Evolutionary conservation across 202 grass and related monocot genomes (phyloP).

Genomic region (Zizania palustris): DNA sequence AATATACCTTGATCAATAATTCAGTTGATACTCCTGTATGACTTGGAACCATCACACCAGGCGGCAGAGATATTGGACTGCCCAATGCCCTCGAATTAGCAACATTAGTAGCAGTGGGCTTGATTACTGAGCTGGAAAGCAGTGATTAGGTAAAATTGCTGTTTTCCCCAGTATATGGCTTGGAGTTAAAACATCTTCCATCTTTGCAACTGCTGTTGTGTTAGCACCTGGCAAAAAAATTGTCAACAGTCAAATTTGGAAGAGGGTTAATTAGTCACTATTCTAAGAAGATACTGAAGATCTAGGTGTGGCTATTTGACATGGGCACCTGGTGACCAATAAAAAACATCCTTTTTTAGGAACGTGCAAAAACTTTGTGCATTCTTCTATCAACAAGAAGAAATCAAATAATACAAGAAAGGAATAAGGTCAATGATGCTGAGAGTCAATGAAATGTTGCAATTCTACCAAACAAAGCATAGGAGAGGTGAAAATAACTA

Average conservation of each 20-base stretch:
- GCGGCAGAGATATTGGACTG: slow-evolving; percentile 38
- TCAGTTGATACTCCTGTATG: slow-evolving; percentile 54
- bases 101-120: slow-evolving; percentile 48
- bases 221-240: slow-evolving; percentile 45
- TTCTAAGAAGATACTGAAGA: slow-evolving; percentile 1
- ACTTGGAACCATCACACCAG: slow-evolving; percentile 39
- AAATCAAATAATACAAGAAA: neutral
- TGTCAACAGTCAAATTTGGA: slow-evolving; percentile 28
- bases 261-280: slow-evolving; percentile 10
- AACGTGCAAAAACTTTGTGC: neutral
- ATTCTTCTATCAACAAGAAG: neutral
- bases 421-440: neutral
- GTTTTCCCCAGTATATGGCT: slow-evolving; percentile 42
- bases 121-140: slow-evolving; percentile 57
- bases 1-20: slow-evolving; percentile 66
- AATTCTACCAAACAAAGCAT: slow-evolving; percentile 18
- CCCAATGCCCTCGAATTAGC: slow-evolving; percentile 48
- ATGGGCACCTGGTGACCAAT: too few relatives aligned
- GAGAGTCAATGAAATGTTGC: neutral
- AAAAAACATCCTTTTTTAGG: too few relatives aligned
- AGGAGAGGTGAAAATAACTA: slow-evolving; percentile 19
- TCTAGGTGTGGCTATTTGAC: neutral
- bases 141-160: slow-evolving; percentile 46
- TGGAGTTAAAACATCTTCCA: slow-evolving; percentile 47
- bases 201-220: slow-evolving; percentile 53